Conservation (phyloP, 208 protist species). For the Trypanosoma melophagium region DNA sequence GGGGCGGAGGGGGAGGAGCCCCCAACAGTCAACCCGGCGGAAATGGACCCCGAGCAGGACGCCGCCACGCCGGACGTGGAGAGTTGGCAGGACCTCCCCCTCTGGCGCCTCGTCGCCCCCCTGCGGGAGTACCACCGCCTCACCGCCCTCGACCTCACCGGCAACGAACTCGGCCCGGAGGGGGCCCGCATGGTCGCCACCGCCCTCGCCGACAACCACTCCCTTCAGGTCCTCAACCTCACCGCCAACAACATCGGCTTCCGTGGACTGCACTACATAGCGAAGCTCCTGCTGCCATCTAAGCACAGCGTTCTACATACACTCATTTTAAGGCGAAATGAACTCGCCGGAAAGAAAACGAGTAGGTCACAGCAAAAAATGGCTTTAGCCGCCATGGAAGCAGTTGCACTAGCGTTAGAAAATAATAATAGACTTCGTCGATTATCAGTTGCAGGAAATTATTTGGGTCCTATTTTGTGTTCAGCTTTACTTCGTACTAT, state of each 20-base stretch:
- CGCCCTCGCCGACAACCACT: conserved; percentile 67
- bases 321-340: conserved; percentile 51
- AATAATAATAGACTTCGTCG: conserved; percentile 49
- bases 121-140: conserved; percentile 76
- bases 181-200: conserved; percentile 81
- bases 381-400: conserved; percentile 42
- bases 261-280: conserved; percentile 66
- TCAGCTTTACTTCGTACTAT: conserved; percentile 57
- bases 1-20: conserved; percentile 65
- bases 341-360: conserved; percentile 32
- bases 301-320: conserved; percentile 51
- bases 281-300: conserved; percentile 50
- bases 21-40: conserved; percentile 27
- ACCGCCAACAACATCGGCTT: conserved; percentile 78
- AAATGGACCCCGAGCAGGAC: conserved; percentile 46
- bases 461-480: conserved; percentile 68
- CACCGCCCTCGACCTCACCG: conserved; percentile 69
- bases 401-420: conserved; percentile 51
- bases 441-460: conserved; percentile 68
- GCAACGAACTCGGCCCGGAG: conserved; percentile 60
- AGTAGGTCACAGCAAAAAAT: conserved; percentile 37
- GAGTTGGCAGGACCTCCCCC: conserved; percentile 65
- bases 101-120: conserved; percentile 74
- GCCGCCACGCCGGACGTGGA: conserved; percentile 32
- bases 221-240: conserved; percentile 72